Evolutionary conservation across 2,329 filamentous ascomycete species (phyloP), one percentile per base, ranked within the genome.

Genomic region (Thelonectria blattea): DNA sequence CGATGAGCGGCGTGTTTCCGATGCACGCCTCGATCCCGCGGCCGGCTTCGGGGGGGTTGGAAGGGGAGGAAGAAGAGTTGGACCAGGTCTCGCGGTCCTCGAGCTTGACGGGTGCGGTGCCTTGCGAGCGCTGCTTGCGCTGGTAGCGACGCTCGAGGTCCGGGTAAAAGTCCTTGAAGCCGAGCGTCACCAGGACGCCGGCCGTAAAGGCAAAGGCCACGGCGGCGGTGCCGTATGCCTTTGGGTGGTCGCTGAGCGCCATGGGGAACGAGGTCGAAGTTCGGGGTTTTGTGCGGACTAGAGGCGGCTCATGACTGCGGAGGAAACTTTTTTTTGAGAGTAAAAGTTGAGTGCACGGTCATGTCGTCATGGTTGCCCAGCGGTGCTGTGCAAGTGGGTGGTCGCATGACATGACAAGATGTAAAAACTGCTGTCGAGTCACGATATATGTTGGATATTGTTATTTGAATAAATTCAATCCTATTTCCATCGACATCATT

Each of bases 1-100:
- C 87, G 69, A 99, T 86, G 24, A 99, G 83, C 1, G 93, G 94
- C 14, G 95, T 99, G 76, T 96, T 91, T 58, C 95, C 95, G 73
- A 99, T 98, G 73, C 91, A 92, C 47, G 89, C 91, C 75, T 96
- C 93, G 61, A 99, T 91, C 17, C 95, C 95, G 57, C 91, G 85
- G 14, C 87, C 86, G n/a, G n/a, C n/a, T n/a, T n/a, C n/a, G n/a
- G n/a, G n/a, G n/a, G n/a, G n/a, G n/a, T n/a, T n/a, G n/a, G n/a
- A n/a, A n/a, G n/a, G n/a, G n/a, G n/a, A n/a, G n/a, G n/a, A n/a
- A n/a, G n/a, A n/a, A n/a, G n/a, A n/a, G n/a, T n/a, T n/a, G n/a
- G n/a, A n/a, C n/a, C n/a, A n/a, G n/a, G n/a, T n/a, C n/a, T 87
- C 84, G 62, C 80, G 82, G 69, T 88, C 85, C 69, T 88, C 81